These are phyloP conservation scores for Przewalskia tangutica DNA, from an alignment of 257 asterid genomes.

Conservation along the genomic window DNA sequence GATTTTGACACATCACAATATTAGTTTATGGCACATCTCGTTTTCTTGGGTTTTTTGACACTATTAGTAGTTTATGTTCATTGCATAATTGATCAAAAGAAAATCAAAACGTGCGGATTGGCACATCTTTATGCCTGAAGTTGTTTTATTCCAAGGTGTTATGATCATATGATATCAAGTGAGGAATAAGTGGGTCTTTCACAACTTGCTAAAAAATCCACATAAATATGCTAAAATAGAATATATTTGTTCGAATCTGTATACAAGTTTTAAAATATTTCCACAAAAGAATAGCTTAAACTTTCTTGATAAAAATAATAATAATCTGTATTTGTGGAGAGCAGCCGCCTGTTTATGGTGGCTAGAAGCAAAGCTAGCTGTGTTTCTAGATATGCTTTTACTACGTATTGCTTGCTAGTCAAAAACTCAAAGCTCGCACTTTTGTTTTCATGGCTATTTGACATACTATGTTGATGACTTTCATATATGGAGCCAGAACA, in stretches of 20 bases:
- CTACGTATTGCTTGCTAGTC: background rate
- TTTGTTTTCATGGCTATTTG: background rate
- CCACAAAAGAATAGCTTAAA: too few relatives aligned
- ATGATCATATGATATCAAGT: constrained; percentile 1
- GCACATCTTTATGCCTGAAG: background rate
- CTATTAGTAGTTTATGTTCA: too few relatives aligned
- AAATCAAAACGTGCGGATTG: background rate
- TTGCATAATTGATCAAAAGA: background rate
- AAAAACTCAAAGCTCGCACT: background rate
- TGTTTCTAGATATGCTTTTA: background rate
- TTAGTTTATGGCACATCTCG: too few relatives aligned
- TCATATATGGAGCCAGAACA: background rate
- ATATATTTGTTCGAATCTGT: background rate
- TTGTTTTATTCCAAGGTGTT: background rate
- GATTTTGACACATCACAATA: too few relatives aligned
- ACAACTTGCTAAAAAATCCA: background rate
- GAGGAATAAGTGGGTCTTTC: background rate
- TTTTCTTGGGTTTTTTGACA: too few relatives aligned
- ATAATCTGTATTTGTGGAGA: too few relatives aligned
- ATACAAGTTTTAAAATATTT: too few relatives aligned
- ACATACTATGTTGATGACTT: background rate
- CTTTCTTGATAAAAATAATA: too few relatives aligned
- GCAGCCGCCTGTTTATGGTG: background rate
- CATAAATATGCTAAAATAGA: background rate
- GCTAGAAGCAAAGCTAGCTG: background rate